Base-by-base conservation (phyloP, 495 filamentous ascomycete species). In the Aspergillus incahuasiensis region DNA sequence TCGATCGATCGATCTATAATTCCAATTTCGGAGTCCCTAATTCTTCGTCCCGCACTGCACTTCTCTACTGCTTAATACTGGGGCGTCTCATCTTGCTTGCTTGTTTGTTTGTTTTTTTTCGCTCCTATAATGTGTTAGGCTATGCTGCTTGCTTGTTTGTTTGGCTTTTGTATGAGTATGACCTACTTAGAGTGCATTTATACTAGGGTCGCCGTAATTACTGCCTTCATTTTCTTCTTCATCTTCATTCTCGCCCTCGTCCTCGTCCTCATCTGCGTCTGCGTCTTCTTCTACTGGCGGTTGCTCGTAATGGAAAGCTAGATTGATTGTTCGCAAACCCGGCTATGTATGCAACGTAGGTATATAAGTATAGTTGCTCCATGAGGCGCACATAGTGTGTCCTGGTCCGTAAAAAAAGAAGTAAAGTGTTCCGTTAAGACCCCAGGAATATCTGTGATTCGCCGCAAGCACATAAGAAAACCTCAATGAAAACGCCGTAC, bases 21-120 rank as follows among this genome's bases (percentile, higher is more conserved):
- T n/a, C n/a, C n/a, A n/a, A n/a, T n/a, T n/a, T n/a, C n/a, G n/a
- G n/a, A n/a, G n/a, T n/a, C n/a, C n/a, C n/a, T n/a, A n/a, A n/a
- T n/a, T n/a, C n/a, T n/a, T n/a, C n/a, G n/a, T n/a, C n/a, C n/a
- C n/a, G n/a, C 6, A 15, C 19, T 57, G 34, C 32, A 55, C 24
- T 30, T 52, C 30, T 48, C 57, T 52, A 55, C 59, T 46, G 24
- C 8, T 35, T 53, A 38, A 39, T 46, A 42, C 12, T 40, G 24
- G 40, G 46, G 4, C 19, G 35, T n/a, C 44, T 40, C 13, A n/a
- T 48, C 34, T 30, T 41, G 2, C 35, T 25, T 48, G 19, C 48
- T 18, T 44, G 3, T 28, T 44, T 50, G 3, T 8, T 28, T 28
- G 4, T 28, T 28, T 28, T 28, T 28, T 15, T 41, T 47, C 38